Conservation (phyloP, 495 filamentous ascomycete genomes). For the Jackrogersella minutella region DNA sequence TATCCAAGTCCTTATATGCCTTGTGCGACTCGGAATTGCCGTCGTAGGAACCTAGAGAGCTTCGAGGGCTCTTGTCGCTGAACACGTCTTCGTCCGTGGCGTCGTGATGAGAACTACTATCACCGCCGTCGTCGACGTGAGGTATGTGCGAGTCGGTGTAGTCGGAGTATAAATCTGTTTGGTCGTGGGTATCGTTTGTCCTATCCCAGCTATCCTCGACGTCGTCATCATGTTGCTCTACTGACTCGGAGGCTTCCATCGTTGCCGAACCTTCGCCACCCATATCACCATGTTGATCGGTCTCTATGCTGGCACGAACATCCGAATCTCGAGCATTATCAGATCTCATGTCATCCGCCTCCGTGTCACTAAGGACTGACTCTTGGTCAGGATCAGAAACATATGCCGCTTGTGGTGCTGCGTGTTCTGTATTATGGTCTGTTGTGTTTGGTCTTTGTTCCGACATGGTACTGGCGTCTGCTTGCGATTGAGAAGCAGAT, state of each 20-base stretch:
- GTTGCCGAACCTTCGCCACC: background rate
- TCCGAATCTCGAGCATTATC: background rate
- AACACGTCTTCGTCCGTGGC: constrained; percentile 64
- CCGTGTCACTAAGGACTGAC: background rate
- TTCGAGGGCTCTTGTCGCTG: constrained; percentile 59
- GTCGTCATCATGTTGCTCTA: constrained; percentile 23
- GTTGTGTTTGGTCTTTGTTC: constrained; percentile 7
- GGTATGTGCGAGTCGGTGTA: constrained; percentile 28
- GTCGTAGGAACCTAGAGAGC: constrained; percentile 55
- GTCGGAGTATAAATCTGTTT: constrained; percentile 37
- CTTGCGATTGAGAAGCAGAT: constrained; percentile 23
- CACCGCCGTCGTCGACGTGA: constrained; percentile 45
- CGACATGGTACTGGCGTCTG: constrained; percentile 1
- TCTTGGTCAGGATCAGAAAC: background rate
- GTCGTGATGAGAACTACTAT: constrained; percentile 55
- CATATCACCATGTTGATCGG: constrained; percentile 6
- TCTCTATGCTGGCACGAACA: constrained; percentile 28
- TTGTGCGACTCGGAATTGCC: constrained; percentile 37
- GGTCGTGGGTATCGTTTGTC: constrained; percentile 42
- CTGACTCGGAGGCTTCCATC: constrained; percentile 2
- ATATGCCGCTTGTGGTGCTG: background rate
- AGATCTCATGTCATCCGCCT: constrained; percentile 6
- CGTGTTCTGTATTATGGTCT: constrained; percentile 10
- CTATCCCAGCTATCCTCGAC: constrained; percentile 43
- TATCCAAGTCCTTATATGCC: constrained; percentile 29